Conservation (phyloP, 208 protist species). For the Leishmania aethiopica region DNA sequence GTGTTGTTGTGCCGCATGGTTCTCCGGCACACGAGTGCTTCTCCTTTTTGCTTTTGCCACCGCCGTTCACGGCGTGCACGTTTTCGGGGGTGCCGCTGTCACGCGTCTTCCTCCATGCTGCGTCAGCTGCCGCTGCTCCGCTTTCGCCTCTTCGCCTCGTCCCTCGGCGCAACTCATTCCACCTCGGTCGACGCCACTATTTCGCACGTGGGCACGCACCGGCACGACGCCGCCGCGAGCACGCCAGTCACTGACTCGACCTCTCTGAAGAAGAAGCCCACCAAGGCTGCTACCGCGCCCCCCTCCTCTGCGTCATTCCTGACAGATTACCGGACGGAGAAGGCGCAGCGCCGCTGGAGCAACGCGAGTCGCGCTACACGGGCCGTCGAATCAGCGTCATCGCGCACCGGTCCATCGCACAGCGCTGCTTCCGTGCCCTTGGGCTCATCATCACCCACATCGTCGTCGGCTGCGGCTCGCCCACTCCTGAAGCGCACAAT, state of each 20-base stretch:
- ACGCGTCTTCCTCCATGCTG: background rate
- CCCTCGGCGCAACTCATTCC: background rate
- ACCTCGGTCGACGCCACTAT: background rate
- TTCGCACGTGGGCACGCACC: too few species aligned
- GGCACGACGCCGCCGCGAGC: background rate
- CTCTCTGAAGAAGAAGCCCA: background rate
- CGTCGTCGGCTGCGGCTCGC: background rate
- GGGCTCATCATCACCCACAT: background rate
- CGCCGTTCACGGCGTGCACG: background rate
- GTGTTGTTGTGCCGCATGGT: background rate
- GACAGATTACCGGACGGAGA: constrained; percentile 5
- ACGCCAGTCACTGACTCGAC: background rate
- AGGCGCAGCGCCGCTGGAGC: constrained; percentile 10
- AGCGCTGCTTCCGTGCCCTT: background rate
- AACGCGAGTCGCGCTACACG: background rate
- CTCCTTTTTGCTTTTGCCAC: background rate
- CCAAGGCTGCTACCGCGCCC: background rate
- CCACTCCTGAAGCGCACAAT: constrained; percentile 19
- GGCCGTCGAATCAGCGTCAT: background rate
- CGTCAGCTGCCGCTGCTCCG: background rate
- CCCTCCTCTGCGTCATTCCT: constrained; percentile 2
- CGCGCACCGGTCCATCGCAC: background rate
- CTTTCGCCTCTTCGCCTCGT: constrained; percentile 10
- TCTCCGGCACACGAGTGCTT: too few species aligned
- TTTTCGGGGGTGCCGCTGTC: background rate